Base-by-base conservation (phyloP, 345 rosid species). In the Boechera stricta region DNA sequence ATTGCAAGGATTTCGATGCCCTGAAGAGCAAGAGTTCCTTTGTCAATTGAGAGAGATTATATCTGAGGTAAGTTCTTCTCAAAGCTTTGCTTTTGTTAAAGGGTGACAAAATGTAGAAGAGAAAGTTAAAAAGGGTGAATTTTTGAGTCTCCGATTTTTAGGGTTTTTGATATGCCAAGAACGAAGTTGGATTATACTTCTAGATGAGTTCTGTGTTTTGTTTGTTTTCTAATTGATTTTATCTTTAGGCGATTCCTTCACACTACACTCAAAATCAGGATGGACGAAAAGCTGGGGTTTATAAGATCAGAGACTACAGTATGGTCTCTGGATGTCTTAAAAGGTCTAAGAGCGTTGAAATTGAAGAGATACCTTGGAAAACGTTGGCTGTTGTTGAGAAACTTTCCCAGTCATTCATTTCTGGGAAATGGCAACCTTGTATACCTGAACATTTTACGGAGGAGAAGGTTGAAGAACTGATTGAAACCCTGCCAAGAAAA, bases 281-380 rank as follows among this genome's bases (percentile, higher is more conserved):
- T 13, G 94, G 97, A 80, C 90, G 89, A 69, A 88, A 84, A 84
- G 92, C 97, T 48, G 85, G 92, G 13, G 95, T 92, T 47, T 92
- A 87, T 77, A 88, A 94, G 73, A 85, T 92, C 6, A 74, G 81
- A 26, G 95, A 94, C 59, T 92, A 89, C 67, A 84, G 79, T 81
- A 79, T 77, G 35, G 92, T 94, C 75, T 76, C 84, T 16, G 76
- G 82, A 48, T 83, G 93, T 71, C 80, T 94, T n/a, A 85, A 82
- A 87, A 86, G 84, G 70, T 81, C 82, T 13, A 84, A 75, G 83
- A 74, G 74, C 10, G 69, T 90, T 41, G 85, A 87, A 75, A 80
- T 89, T 56, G 89, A 90, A 80, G 89, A 82, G 81, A 82, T 94
- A 44, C 97, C 98, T 36, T 91, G 91, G 86, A 82, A 83, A 53